phyloP scores from a whole-genome alignment of 2,329 filamentous ascomycete genomes.

The Plenodomus tracheiphilus region DNA sequence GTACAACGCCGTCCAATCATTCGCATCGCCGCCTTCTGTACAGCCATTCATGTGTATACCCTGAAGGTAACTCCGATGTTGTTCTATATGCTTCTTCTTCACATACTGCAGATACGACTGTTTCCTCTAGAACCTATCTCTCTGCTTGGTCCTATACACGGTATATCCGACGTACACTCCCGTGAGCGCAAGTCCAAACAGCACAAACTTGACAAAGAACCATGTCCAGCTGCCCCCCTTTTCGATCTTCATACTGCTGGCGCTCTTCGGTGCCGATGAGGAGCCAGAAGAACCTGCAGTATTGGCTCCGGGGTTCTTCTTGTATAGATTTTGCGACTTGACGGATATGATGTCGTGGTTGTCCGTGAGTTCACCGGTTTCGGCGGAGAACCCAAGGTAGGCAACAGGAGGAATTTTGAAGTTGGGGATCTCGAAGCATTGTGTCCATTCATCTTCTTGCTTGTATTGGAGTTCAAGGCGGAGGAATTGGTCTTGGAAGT shows the following conservation, averaged over 20 bases:
- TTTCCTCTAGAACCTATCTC: conserved; percentile 49
- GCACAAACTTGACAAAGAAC: conserved; percentile 80
- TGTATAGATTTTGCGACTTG: conserved; percentile 86
- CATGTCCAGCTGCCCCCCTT: conserved; percentile 65
- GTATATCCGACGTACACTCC: conserved; percentile 87
- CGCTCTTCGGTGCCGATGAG: conserved; percentile 11
- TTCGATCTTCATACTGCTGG: conserved; percentile 44
- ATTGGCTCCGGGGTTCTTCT: conserved; percentile 43
- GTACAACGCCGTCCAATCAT: conserved; percentile 20
- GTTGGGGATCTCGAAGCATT: conserved; percentile 75
- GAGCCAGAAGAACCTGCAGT: conserved; percentile 1
- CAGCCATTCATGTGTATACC: conserved; percentile 4
- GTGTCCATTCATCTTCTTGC: conserved; percentile 80
- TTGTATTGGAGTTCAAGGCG: conserved; percentile 95
- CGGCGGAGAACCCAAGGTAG: conserved; percentile 71
- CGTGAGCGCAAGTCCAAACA: conserved; percentile 70
- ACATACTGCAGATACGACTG: conserved; percentile 6
- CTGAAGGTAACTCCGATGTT: not conserved
- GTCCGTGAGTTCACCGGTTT: conserved; percentile 95
- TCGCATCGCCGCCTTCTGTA: conserved; percentile 7
- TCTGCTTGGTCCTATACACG: conserved; percentile 69
- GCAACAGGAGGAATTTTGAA: conserved; percentile 75
- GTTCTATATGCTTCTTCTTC: not conserved
- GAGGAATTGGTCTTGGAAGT: conserved; percentile 94
- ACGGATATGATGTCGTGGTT: conserved; percentile 96